Base-by-base conservation (phyloP, 1,284 basidiomycete species). In the Austropuccinia psidii region DNA sequence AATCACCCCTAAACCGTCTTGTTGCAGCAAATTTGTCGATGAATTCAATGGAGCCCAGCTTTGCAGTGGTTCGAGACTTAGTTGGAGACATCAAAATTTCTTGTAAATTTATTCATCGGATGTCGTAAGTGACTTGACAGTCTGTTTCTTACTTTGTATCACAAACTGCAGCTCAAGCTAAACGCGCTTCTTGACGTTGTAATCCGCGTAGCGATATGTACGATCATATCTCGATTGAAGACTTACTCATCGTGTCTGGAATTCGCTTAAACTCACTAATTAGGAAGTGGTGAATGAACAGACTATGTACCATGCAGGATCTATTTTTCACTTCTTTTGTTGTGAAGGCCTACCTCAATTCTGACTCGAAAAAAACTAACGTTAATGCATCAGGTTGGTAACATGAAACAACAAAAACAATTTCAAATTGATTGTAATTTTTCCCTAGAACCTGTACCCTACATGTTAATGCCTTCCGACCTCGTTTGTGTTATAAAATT, bases 61-160 rank as follows among this genome's bases (percentile, higher is more conserved):
- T 52, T 19, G 13, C 17, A 9, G 52, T 52, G 37, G 39, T 69
- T 54, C 13, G 41, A 24, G 54, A 57, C 4, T 31, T 27, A 9
- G 35, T 69, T 39, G 29, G 49, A 43, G 45, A 66, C 17, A 31
- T 54, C 13, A 50, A 58, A 31, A 27, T 57, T 41, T 54, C 55
- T 21, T 69, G 66, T 33, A 55, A 55, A 58, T 69, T 69, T 41
- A 55, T 69, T n/a, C 66, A 69, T 33, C 49, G 39, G 13, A 69
- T 69, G 66, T 57, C 50, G 66, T 69, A 19, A 31, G 66, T 58
- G 4, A 58, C 7, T 8, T 31, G 29, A 9, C 17, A 15, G 27
- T 57, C 54, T 21, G 7, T 57, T 19, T 21, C 35, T 31, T 24
- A 57, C 21, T 58, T 21, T 8, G 6, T 9, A 7, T 8, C 3